phyloP scores from a whole-genome alignment of 2,329 filamentous ascomycete genomes.

The Pseudocercospora fuligena region DNA sequence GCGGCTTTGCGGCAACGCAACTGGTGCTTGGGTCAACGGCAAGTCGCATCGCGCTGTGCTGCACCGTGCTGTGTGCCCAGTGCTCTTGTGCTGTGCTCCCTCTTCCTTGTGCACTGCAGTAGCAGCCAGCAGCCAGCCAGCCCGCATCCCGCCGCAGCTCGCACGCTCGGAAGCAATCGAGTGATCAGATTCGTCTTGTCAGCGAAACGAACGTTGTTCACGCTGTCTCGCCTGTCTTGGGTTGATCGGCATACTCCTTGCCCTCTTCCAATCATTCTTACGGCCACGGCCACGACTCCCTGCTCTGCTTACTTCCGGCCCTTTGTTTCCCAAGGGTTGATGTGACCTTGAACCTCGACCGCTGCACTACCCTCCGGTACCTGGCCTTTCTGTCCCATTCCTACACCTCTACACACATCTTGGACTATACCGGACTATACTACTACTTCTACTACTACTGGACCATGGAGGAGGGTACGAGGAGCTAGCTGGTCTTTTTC shows the following conservation, averaged over 20 bases:
- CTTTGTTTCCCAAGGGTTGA: conserved; percentile 1
- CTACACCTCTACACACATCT: neutral
- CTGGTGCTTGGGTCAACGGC: too few species aligned
- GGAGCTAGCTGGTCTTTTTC: conserved; percentile 11
- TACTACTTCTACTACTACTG: neutral
- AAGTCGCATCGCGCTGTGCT: neutral
- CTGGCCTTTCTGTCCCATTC: conserved; percentile 1
- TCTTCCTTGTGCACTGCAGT: too few species aligned
- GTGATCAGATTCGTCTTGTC: neutral
- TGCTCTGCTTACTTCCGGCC: conserved; percentile 1
- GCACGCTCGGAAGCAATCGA: neutral
- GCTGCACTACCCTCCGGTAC: neutral
- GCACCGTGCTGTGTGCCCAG: neutral
- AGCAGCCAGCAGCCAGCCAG: too few species aligned
- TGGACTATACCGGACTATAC: neutral
- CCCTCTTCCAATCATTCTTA: neutral
- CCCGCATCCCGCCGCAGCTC: too few species aligned
- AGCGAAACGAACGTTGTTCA: neutral
- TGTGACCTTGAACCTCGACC: neutral
- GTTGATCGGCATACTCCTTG: neutral
- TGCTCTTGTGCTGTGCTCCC: too few species aligned
- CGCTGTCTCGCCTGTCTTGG: neutral
- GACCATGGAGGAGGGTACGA: conserved; percentile 5
- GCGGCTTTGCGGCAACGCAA: neutral
- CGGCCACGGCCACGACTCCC: neutral